Conservation (phyloP, 2,329 filamentous ascomycete genomes). For the Aspergillus felis region DNA sequence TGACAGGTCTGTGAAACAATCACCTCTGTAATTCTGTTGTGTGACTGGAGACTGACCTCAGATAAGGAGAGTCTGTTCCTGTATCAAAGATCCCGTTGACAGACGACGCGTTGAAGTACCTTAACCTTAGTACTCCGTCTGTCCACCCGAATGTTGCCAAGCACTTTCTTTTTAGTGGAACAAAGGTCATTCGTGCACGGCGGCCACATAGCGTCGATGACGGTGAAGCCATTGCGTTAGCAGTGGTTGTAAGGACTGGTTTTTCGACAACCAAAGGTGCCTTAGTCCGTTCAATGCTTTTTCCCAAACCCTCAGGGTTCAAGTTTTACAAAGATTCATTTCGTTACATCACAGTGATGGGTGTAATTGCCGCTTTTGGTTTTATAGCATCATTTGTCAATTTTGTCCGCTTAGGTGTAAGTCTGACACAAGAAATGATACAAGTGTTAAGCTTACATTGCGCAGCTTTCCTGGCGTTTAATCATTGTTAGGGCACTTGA, state of each 20-base stretch:
- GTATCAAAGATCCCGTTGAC: conserved; percentile 87
- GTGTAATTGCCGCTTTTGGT: conserved; percentile 73
- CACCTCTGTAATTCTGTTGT: not conserved
- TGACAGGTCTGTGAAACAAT: conserved; percentile 58
- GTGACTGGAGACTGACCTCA: conserved; percentile 14
- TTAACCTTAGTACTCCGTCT: conserved; percentile 77
- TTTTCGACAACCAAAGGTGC: conserved; percentile 98
- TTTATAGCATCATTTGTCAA: conserved; percentile 91
- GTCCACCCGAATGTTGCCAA: conserved; percentile 78
- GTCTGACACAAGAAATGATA: conserved; percentile 11
- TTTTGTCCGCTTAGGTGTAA: conserved; percentile 71
- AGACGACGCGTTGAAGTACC: conserved; percentile 69
- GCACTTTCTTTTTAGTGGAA: conserved; percentile 91
- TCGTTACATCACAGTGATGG: conserved; percentile 97
- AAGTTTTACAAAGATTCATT: conserved; percentile 98
- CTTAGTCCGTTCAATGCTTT: conserved; percentile 94
- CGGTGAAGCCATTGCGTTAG: conserved; percentile 85
- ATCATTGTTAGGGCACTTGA: conserved; percentile 91
- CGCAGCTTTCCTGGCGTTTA: conserved; percentile 72
- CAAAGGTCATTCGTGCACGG: conserved; percentile 87
- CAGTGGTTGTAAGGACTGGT: conserved; percentile 87
- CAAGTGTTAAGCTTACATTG: conserved; percentile 15
- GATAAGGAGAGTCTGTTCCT: conserved; percentile 81
- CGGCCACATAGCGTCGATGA: conserved; percentile 80
- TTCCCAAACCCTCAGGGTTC: conserved; percentile 96